Evolutionary conservation across 768 basidiomycete genomes (phyloP), one percentile per base, ranked within the genome.

Genomic region (Suillus alpinus): DNA sequence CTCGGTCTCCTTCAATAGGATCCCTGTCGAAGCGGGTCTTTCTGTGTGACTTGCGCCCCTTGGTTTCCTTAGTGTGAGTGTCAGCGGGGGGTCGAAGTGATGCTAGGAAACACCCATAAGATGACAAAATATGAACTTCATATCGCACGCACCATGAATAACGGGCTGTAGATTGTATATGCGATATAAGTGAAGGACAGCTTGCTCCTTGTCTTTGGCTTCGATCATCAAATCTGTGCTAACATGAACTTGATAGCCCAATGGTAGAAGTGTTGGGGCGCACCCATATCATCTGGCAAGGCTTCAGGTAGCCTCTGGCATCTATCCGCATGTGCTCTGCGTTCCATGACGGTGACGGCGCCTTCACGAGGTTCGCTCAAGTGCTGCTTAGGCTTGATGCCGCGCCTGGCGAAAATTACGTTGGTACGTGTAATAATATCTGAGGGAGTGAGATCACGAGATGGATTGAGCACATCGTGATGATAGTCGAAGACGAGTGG

Each of bases 161-260:
- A 92, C 88, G 16, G 86, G 82, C 46, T 86, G 76, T 4, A 95
- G 71, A 50, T 77, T 79, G 66, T 97, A 96, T 34, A 91, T 86
- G 60, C 93, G 73, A 69, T 92, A 87, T 49, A 96, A 68, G 63
- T 95, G 86, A 59, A 97, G 81, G 6, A 97, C 94, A 1, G 94
- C 95, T 70, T 95, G 95, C 71, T 96, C 95, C 75, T 95, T 92
- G 73, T 91, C 92, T 71, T 94, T 93, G 3, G 92, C 92, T 80
- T 95, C 94, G 61, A 95, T 93, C 94, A 95, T 94, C 65, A 95
- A 68, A 75, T 95, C 93, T 68, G 80, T 67, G 43, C 13, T 20
- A 23, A 3, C 26, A 3, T 39, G 23, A 41, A 64, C 68, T 44
- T 61, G 62, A 63, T 51, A 60, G 56, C 63, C 51, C 23, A 6